Percentiles rank a stretch among this genome's conserved stretches.
These are phyloP conservation scores for Ichthyophthirius multifiliis DNA, from an alignment of 169 alveolate genomes.

Conservation along the genomic window DNA sequence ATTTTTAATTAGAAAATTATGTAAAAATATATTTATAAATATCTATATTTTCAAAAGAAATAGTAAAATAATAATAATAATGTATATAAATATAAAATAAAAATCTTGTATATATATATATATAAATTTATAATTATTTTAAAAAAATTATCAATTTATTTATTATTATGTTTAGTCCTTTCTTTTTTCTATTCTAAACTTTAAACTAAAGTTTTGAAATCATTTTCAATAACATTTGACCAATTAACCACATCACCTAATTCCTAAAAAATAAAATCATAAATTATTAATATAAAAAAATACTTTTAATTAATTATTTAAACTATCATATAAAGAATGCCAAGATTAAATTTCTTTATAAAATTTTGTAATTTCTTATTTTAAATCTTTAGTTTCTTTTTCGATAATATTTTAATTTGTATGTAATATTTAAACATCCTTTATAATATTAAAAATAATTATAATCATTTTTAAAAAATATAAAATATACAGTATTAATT, in stretches of 20 bases:
- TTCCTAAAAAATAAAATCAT: neutral
- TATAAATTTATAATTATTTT: no score
- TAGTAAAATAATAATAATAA: no score
- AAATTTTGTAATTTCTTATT: neutral
- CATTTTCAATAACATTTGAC: neutral
- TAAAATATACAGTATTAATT: neutral
- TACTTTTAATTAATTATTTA: neutral
- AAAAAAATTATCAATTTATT: no score
- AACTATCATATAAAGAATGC: neutral
- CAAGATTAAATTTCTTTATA: neutral
- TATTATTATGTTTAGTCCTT: no score
- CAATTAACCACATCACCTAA: constrained; percentile 8
- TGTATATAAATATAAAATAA: no score
- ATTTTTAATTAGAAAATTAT: no score
- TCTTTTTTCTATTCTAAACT: neutral
- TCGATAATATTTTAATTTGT: neutral
- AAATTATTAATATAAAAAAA: no score
- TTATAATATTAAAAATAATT: neutral
- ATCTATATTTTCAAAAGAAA: no score
- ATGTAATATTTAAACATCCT: constrained; percentile 7
- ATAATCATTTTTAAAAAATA: no score
- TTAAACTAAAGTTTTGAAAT: neutral
- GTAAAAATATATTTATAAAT: no score
- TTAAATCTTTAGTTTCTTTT: neutral
- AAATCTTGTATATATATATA: no score